These are phyloP conservation scores for Geotrichum carabidarum DNA, from an alignment of 1,139 yeast genomes.

Conservation along the genomic window DNA sequence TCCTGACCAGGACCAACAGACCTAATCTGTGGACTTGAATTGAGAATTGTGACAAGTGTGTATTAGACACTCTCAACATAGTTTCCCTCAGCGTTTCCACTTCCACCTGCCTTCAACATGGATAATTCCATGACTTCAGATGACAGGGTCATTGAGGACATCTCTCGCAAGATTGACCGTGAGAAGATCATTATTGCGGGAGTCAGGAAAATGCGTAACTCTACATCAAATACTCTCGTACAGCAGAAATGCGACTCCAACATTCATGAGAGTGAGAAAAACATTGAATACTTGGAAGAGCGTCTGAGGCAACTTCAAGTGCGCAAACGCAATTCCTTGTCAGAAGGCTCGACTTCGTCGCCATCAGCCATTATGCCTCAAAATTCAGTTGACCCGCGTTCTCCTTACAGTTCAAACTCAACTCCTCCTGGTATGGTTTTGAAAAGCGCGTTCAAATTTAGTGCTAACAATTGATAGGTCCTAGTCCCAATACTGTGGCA, in stretches of 20 bases:
- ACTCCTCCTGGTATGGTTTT: no score
- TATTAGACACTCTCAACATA: no score
- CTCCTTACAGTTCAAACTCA: not conserved
- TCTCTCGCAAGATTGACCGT: constrained; percentile 75
- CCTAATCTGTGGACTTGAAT: no score
- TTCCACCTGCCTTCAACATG: constrained; percentile 4
- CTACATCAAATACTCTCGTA: constrained; percentile 71
- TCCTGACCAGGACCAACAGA: no score
- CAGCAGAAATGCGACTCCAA: constrained; percentile 88
- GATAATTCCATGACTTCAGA: constrained; percentile 19
- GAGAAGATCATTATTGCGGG: constrained; percentile 86
- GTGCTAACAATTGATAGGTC: not conserved
- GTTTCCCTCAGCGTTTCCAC: no score
- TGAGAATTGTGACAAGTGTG: no score
- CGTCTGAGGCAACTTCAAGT: constrained; percentile 61
- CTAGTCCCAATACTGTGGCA: not conserved
- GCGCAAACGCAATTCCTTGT: constrained; percentile 23
- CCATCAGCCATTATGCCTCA: not conserved
- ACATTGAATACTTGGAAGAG: constrained; percentile 80
- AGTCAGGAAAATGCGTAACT: constrained; percentile 70
- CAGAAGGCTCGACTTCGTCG: not conserved
- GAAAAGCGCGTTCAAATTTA: no score
- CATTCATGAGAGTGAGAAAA: constrained; percentile 85
- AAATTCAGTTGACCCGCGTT: not conserved
- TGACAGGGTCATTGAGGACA: constrained; percentile 48